Base-by-base conservation (phyloP, 176 grass and related monocot genomes). In the Guadua angustifolia region DNA sequence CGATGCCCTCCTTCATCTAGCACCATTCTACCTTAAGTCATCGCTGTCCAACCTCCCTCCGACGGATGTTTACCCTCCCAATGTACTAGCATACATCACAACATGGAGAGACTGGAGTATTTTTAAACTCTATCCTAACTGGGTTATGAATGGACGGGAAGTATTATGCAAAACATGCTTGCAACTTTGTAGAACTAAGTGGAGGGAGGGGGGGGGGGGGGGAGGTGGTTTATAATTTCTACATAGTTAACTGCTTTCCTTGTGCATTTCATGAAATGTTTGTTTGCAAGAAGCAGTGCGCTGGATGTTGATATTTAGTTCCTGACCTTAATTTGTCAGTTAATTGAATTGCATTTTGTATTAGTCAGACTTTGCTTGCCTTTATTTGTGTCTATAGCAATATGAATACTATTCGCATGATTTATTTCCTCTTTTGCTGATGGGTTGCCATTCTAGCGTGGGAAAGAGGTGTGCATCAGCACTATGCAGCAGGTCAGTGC, bases 401-500 rank as follows among this genome's bases (percentile, higher is more conserved):
- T 64, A 24, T 81, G 62, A 36, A 51, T 89, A 44, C 73, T 59
- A 85, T 61, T 56, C 11, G 3, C 1, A 67, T 56, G n/a, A 77
- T 73, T 81, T 44, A 53, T 84, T 91, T 88, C 36, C 24, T 86
- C 84, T 74, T 36, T 65, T 79, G 53, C 66, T 63, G 14, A 79
- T 82, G 83, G 76, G 67, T 82, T 78, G 75, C 82, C 19, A 86
- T 93, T n/a, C 84, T 83, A 98, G 95, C 71, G 87, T 57, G 93
- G 93, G 45, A 59, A 90, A 86, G 88, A 90, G 46, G 60, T 94
- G 70, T 98, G 95, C 35, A 36, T 93, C 66, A 87, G 95, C 83
- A 98, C 89, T 64, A 90, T 98, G 75, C 91, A 95, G 67, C 95
- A 98, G 92, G 95, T 98, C 61, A 87, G 56, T 40, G 5, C 57